Conservation (phyloP, 176 grass and related monocot genomes). For the Triticum monococcum region DNA sequence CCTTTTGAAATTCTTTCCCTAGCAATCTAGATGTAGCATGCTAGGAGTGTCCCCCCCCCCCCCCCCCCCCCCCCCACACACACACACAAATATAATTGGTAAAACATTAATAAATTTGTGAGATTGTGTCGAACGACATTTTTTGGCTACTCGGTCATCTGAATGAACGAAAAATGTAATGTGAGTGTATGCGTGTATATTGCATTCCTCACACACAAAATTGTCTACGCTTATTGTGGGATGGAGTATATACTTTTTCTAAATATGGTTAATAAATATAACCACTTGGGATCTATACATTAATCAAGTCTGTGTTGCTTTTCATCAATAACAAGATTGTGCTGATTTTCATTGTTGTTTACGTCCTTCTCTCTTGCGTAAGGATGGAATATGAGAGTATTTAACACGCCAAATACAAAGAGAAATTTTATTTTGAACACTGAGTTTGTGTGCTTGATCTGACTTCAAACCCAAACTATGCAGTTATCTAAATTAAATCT, state of each 20-base stretch:
- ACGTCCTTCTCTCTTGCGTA: background rate
- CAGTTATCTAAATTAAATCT: background rate
- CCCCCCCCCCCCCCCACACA: too few species aligned
- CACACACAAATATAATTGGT: too few species aligned
- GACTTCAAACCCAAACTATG: background rate
- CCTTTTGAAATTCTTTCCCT: slow-evolving; percentile 34
- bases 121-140: background rate
- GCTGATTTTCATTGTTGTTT: background rate
- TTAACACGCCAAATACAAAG: background rate
- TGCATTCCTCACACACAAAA: too few species aligned
- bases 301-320: background rate
- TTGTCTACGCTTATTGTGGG: background rate
- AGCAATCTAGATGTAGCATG: background rate
- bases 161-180: background rate
- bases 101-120: background rate
- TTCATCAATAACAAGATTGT: background rate
- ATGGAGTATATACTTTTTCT: background rate
- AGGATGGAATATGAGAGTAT: background rate
- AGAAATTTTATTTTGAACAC: background rate
- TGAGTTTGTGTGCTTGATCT: background rate
- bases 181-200: too few species aligned
- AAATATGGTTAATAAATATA: background rate
- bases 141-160: background rate
- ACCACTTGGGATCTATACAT: background rate
- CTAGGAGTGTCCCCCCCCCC: background rate